Base-by-base conservation (phyloP, 1,284 basidiomycete species). In the Cystobasidium pallidum region DNA sequence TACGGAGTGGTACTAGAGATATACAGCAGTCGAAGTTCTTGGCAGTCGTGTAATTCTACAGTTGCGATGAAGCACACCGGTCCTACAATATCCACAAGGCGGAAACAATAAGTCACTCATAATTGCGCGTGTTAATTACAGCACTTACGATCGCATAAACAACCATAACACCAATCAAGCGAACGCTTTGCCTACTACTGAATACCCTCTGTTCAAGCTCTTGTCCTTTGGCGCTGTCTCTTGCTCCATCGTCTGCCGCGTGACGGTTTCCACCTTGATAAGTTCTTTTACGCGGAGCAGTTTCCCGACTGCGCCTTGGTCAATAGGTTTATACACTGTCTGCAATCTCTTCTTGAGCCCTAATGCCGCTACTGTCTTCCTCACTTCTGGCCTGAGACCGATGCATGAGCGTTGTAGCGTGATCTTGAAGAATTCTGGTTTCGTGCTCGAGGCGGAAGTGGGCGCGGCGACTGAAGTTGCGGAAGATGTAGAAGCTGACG, bases 241-340 rank as follows among this genome's bases (percentile, higher is more conserved):
- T 10, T 86, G 88, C 81, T 84, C 83, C 36, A 91, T 89, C 63
- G 84, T 83, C 39, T 84, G 83, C 36, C 82, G 82, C 0, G 88
- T 84, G 17, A 94, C 91, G 78, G 92, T 93, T 79, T 89, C 86
- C 66, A 93, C 91, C 78, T 89, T 87, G n/a, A 94, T 85, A 41
- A 94, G 83, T 83, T 94, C 91, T 84, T 94, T 94, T 70, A 93
- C 87, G 15, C 83, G 82, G 47, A 94, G 83, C 63, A 94, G 91
- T 79, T 90, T 91, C 28, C 91, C 91, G 0, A 91, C 91, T 26
- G 87, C 84, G 73, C 89, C 88, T 0, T 88, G 86, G 0, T 84
- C 84, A 75, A 91, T 89, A 7, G 83, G 82, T 74, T 90, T 88
- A 80, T 89, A 93, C 43, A 93, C 91, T 0, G 89, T 91, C 78